Conservation (phyloP, 2,329 filamentous ascomycete genomes). For the Colletotrichum abscissum region DNA sequence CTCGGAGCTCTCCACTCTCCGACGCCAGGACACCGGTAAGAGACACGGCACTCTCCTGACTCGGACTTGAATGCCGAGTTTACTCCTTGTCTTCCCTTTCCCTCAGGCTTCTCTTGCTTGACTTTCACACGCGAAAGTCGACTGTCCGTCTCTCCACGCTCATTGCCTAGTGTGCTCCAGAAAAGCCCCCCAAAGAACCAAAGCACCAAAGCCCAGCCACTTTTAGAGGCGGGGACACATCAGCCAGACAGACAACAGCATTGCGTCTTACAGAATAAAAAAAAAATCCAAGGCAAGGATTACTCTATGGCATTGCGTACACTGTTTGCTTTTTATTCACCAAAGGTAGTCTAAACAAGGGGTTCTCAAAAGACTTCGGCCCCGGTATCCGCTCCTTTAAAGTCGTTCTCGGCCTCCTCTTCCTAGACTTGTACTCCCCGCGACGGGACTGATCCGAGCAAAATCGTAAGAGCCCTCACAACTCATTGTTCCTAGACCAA, state of each 20-base stretch:
- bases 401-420: conserved; percentile 12
- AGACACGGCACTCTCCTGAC: conserved; percentile 4
- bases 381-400: conserved; percentile 19
- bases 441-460: conserved; percentile 26
- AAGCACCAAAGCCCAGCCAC: not conserved
- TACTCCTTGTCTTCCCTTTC: conserved; percentile 9
- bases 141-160: not conserved
- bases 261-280: not conserved
- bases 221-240: conserved; percentile 2
- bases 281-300: conserved; percentile 4
- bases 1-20: conserved; percentile 27
- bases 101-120: not conserved
- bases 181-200: not conserved
- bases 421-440: not conserved
- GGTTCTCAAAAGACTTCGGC: conserved; percentile 4
- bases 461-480: conserved; percentile 26
- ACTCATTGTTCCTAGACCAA: conserved; percentile 21
- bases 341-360: not conserved
- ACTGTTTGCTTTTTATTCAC: conserved; percentile 18
- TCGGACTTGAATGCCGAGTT: conserved; percentile 32
- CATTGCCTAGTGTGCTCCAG: not conserved
- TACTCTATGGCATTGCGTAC: conserved; percentile 6
- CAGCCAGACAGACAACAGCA: not conserved
- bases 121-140: not conserved
- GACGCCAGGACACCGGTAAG: conserved; percentile 1